Percentiles rank a stretch among this genome's conserved stretches.
Evolutionary conservation across 768 basidiomycete genomes (phyloP).

Genomic region (Chiua virens): DNA sequence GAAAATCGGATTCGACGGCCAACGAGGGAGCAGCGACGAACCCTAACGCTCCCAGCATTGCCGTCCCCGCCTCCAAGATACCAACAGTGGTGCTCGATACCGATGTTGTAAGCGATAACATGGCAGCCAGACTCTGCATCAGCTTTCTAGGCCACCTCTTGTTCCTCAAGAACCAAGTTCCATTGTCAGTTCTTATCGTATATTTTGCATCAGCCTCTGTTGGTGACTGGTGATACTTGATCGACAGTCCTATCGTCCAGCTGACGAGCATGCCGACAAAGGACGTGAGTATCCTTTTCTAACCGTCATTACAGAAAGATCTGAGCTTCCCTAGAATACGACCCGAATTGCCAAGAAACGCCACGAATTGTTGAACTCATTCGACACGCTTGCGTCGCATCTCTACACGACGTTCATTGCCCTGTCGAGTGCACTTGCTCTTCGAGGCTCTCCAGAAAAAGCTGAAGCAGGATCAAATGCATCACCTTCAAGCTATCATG

Average conservation of each 20-base stretch:
- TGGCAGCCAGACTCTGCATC: slow-evolving; percentile 64
- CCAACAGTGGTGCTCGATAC: slow-evolving; percentile 48
- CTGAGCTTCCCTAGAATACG: slow-evolving; percentile 33
- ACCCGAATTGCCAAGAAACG: slow-evolving; percentile 57
- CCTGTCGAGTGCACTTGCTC: slow-evolving; percentile 65
- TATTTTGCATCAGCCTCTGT: background rate
- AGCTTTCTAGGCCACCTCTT: slow-evolving; percentile 68
- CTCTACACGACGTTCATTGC: slow-evolving; percentile 72
- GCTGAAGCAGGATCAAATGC: background rate
- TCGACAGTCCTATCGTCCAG: slow-evolving; percentile 63
- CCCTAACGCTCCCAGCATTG: background rate
- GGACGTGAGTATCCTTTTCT: slow-evolving; percentile 35
- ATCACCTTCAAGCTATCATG: background rate
- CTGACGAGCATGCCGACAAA: slow-evolving; percentile 52
- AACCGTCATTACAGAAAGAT: background rate
- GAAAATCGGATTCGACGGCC: background rate
- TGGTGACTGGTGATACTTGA: background rate
- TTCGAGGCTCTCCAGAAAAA: slow-evolving; percentile 11
- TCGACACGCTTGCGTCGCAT: slow-evolving; percentile 73
- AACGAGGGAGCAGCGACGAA: background rate
- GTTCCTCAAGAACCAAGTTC: slow-evolving; percentile 77
- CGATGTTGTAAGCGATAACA: slow-evolving; percentile 50
- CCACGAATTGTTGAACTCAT: slow-evolving; percentile 59
- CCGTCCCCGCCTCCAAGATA: slow-evolving; percentile 20
- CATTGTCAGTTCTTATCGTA: slow-evolving; percentile 57